Evolutionary conservation across 1,284 basidiomycete species (phyloP).

Genomic region (Cryptococcus wingfieldii): DNA sequence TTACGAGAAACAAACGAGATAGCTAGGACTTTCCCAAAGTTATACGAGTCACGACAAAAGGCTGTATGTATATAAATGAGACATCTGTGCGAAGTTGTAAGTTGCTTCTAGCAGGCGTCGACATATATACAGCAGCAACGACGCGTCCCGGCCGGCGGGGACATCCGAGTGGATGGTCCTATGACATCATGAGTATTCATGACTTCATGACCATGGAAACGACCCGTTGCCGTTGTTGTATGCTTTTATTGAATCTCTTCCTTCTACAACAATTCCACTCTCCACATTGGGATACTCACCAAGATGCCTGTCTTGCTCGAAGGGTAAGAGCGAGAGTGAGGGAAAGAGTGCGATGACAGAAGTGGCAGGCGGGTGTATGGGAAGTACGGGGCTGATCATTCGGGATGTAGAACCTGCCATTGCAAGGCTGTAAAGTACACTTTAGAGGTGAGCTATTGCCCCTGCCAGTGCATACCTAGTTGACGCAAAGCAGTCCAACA

Average conservation of each 20-base stretch:
- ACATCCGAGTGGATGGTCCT: no score
- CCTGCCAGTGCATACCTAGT: not conserved
- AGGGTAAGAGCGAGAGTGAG: slow-evolving; percentile 22
- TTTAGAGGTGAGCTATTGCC: slow-evolving; percentile 26
- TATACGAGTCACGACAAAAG: not conserved
- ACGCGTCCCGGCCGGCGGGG: no score
- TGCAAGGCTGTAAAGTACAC: slow-evolving; percentile 45
- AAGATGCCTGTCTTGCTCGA: slow-evolving; percentile 38
- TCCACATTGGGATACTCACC: not conserved
- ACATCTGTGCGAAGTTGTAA: no score
- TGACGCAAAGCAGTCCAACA: slow-evolving; percentile 36
- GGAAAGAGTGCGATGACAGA: not conserved
- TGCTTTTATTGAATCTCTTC: no score
- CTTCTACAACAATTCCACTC: no score
- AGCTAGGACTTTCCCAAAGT: not conserved
- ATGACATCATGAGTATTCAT: no score
- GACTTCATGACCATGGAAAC: no score
- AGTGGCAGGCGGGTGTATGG: not conserved
- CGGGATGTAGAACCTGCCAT: slow-evolving; percentile 40
- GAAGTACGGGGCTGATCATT: not conserved
- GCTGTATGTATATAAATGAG: not conserved
- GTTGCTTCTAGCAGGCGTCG: no score
- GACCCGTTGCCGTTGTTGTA: no score
- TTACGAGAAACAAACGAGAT: not conserved
- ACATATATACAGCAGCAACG: no score